These are phyloP conservation scores for Tuber microsphaerosporum DNA, from an alignment of 495 filamentous ascomycete species.

Conservation along the genomic window DNA sequence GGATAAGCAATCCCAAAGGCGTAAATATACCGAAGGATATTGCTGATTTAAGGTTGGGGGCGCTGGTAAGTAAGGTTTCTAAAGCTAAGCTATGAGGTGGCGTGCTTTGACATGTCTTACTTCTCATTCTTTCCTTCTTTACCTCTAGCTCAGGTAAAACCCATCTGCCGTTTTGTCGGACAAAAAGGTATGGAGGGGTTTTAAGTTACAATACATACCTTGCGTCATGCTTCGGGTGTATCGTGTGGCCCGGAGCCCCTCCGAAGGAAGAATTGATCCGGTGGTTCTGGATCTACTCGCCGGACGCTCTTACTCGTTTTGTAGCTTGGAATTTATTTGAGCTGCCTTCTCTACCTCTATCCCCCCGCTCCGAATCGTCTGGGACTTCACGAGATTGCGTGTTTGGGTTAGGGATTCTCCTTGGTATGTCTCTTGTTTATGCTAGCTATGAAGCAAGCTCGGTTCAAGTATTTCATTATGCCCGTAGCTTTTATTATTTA, in stretches of 20 bases:
- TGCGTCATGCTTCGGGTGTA: background rate
- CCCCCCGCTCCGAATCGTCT: background rate
- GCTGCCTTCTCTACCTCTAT: background rate
- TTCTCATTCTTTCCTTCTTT: background rate
- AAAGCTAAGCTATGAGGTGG: background rate
- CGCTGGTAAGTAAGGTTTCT: background rate
- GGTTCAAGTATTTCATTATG: background rate
- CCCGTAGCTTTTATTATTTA: background rate
- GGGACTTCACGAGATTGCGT: background rate
- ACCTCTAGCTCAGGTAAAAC: background rate
- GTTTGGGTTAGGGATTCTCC: background rate
- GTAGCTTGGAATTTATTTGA: background rate
- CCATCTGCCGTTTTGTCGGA: background rate
- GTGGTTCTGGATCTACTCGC: background rate
- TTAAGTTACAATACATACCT: background rate
- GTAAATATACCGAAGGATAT: background rate
- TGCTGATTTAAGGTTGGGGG: background rate
- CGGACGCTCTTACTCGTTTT: background rate
- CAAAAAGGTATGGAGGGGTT: background rate
- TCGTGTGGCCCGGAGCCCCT: background rate
- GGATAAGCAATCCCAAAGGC: background rate
- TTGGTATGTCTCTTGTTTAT: background rate
- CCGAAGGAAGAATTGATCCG: background rate
- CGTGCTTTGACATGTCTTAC: slow-evolving; percentile 3
- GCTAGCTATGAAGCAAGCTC: background rate